A percentile compares a stretch with the other conserved stretches of the same genome.
phyloP scores from a whole-genome alignment of 1,139 yeast species.

The Blastobotrys capitulatus region DNA sequence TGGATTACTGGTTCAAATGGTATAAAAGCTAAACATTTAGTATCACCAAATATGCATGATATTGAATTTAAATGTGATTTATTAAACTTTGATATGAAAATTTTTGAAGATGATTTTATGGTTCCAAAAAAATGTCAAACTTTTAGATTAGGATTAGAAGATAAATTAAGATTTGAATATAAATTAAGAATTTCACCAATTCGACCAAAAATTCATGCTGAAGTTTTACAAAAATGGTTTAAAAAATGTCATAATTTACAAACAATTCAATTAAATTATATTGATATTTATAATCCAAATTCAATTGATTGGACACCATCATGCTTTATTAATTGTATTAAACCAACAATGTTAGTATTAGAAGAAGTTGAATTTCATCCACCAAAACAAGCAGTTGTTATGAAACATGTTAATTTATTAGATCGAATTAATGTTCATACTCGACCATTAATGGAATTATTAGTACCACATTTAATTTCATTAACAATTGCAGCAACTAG shows the following conservation, averaged over 20 bases:
- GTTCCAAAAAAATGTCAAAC: conserved; percentile 10
- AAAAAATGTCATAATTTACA: background rate
- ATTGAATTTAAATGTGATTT: conserved; percentile 11
- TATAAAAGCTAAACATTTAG: conserved; percentile 3
- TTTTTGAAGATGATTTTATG: conserved; percentile 2
- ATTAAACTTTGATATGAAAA: conserved; percentile 5
- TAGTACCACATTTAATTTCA: conserved; percentile 7
- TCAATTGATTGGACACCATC: conserved; percentile 11
- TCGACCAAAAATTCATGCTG: conserved; percentile 7
- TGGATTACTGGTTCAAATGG: conserved; percentile 7
- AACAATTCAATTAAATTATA: conserved; percentile 3
- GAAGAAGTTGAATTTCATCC: conserved; percentile 10
- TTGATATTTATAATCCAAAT: conserved; percentile 7
- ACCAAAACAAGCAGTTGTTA: conserved; percentile 6
- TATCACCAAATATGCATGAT: conserved; percentile 9
- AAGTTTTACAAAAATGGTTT: conserved; percentile 8
- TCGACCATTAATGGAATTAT: conserved; percentile 8
- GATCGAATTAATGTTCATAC: conserved; percentile 9
- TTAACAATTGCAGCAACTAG: conserved; percentile 5
- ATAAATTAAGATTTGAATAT: conserved; percentile 8
- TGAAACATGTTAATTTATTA: conserved; percentile 6
- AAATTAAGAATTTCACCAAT: background rate
- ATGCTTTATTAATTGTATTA: background rate
- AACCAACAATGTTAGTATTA: background rate
- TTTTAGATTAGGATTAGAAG: conserved; percentile 9